These are phyloP conservation scores for Yamadazyma insecticola DNA, from an alignment of 805 yeast genomes.

Conservation along the genomic window DNA sequence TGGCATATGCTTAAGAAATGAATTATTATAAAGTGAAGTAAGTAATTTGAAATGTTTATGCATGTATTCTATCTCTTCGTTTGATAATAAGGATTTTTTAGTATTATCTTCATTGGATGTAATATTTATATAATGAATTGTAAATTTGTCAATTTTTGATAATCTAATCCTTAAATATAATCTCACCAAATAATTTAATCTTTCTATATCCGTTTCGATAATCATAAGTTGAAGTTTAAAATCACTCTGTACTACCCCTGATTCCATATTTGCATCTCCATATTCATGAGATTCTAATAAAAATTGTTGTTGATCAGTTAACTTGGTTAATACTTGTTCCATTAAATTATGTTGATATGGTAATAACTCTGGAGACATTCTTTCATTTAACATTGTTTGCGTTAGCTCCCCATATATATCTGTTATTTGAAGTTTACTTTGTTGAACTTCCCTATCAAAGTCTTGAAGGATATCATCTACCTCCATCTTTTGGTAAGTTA, in stretches of 20 bases:
- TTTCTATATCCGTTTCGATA: constrained; percentile 86
- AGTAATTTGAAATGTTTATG: constrained; percentile 61
- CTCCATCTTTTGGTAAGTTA: constrained; percentile 26
- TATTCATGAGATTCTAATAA: constrained; percentile 74
- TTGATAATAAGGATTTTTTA: constrained; percentile 35
- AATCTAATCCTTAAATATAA: constrained; percentile 76
- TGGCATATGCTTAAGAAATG: constrained; percentile 68
- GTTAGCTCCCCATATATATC: constrained; percentile 9
- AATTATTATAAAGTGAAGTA: constrained; percentile 58
- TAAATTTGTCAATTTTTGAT: constrained; percentile 65
- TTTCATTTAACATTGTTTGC: constrained; percentile 75
- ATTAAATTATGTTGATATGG: constrained; percentile 64
- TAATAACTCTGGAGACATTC: constrained; percentile 82
- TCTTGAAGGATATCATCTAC: constrained; percentile 70
- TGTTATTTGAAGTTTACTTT: constrained; percentile 20
- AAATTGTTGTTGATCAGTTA: constrained; percentile 67
- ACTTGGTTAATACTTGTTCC: constrained; percentile 50
- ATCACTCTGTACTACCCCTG: constrained; percentile 36
- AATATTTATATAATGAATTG: constrained; percentile 51
- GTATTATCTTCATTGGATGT: constrained; percentile 15
- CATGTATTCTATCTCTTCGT: constrained; percentile 63
- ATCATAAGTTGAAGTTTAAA: constrained; percentile 77
- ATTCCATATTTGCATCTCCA: constrained; percentile 49
- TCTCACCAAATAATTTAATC: constrained; percentile 77
- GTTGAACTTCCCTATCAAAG: constrained; percentile 38